Evolutionary conservation across 805 yeast genomes (phyloP).

Genomic region (Saccharomycopsis sp.): DNA sequence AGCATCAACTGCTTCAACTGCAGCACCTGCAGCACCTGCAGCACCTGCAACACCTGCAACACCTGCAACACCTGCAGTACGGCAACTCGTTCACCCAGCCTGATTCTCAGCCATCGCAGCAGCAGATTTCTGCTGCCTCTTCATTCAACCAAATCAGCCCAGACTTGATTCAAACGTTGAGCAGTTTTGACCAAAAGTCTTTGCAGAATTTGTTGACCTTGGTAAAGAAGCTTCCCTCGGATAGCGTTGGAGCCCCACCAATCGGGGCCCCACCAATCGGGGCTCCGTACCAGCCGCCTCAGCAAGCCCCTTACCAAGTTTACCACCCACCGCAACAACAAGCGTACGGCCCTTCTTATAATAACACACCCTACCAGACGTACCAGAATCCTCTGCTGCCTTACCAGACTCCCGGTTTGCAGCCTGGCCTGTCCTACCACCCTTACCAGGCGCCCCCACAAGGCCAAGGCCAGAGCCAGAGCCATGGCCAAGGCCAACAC

Average conservation of each 20-base stretch:
- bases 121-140: constrained; percentile 24
- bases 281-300: no score
- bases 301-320: no score
- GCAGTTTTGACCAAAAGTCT: constrained; percentile 27
- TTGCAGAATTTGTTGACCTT: constrained; percentile 28
- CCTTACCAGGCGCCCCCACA: constrained; percentile 13
- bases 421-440: no score
- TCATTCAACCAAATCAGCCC: constrained; percentile 24
- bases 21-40: constrained; percentile 1
- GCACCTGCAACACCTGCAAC: not conserved
- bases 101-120: constrained; percentile 22
- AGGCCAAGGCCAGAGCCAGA: constrained; percentile 2
- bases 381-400: constrained; percentile 6
- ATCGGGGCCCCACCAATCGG: constrained; percentile 15
- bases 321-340: no score
- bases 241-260: constrained; percentile 17
- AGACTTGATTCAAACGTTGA: constrained; percentile 10
- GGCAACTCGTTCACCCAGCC: no score
- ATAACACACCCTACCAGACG: no score
- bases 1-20: not conserved
- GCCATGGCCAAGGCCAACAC: not conserved
- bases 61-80: constrained; percentile 3
- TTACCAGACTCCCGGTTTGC: constrained; percentile 5
- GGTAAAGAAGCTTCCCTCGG: constrained; percentile 21
- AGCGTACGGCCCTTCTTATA: no score